Evolutionary conservation across 768 basidiomycete genomes (phyloP).

Genomic region (Gymnopilus junonius): DNA sequence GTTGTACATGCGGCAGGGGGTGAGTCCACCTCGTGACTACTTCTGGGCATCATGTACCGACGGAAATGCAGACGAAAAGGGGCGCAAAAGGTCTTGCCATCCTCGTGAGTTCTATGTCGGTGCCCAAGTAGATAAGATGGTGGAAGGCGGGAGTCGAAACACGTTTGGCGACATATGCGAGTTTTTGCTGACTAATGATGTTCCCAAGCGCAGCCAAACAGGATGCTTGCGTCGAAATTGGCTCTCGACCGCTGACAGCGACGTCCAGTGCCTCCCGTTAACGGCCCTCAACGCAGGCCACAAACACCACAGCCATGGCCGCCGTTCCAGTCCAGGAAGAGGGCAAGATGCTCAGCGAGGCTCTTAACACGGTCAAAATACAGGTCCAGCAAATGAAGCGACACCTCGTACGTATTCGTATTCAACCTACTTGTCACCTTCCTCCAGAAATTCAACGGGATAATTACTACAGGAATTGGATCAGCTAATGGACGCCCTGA

Average conservation of each 20-base stretch:
- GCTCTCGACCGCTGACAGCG: constrained; percentile 12
- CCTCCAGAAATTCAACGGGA: constrained; percentile 4
- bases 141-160: not conserved
- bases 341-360: constrained; percentile 85
- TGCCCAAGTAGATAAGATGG: not conserved
- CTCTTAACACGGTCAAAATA: constrained; percentile 83
- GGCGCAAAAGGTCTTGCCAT: not conserved
- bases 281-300: constrained; percentile 20
- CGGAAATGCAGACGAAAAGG: not conserved
- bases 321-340: constrained; percentile 64
- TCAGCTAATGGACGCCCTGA: constrained; percentile 98
- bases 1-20: too few relatives aligned
- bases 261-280: constrained; percentile 8
- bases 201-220: constrained; percentile 29
- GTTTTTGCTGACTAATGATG: constrained; percentile 22
- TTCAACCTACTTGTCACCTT: constrained; percentile 3
- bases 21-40: not conserved
- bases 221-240: constrained; percentile 16
- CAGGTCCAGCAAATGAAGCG: constrained; percentile 96
- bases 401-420: constrained; percentile 72
- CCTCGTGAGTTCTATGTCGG: not conserved
- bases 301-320: constrained; percentile 36
- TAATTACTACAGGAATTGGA: constrained; percentile 73
- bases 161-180: constrained; percentile 1
- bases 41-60: not conserved